Percentiles rank a stretch among this genome's conserved stretches.
Evolutionary conservation across 2,329 filamentous ascomycete species (phyloP).

Genomic region (Blastomyces parvus): DNA sequence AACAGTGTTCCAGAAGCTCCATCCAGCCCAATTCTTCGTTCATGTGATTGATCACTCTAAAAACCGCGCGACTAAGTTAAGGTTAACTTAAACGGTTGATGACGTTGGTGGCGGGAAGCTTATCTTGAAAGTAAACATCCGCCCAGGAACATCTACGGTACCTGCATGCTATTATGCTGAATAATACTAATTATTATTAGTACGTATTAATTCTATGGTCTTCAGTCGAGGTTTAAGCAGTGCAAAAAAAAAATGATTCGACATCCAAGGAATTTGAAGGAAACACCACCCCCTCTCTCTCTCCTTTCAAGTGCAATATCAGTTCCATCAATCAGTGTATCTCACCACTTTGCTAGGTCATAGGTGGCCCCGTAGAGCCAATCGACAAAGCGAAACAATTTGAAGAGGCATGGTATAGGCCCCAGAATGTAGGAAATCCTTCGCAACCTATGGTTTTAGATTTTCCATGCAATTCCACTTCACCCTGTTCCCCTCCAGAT

Average conservation of each 20-base stretch:
- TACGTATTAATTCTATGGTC: not conserved
- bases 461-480: conserved; percentile 4
- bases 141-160: not conserved
- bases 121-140: not conserved
- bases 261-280: not conserved
- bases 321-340: not conserved
- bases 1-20: too few species aligned
- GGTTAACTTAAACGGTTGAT: too few species aligned
- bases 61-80: not conserved
- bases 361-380: not conserved
- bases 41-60: too few species aligned
- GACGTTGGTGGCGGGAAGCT: not conserved
- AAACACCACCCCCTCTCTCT: not conserved
- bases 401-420: not conserved
- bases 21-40: too few species aligned
- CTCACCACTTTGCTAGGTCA: too few species aligned
- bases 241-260: not conserved
- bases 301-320: too few species aligned
- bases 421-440: not conserved
- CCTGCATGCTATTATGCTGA: too few species aligned
- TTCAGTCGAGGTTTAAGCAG: not conserved
- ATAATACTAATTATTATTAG: too few species aligned
- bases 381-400: not conserved
- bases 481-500: conserved; percentile 4
- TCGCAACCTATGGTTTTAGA: not conserved